A percentile compares a stretch with the other conserved stretches of the same genome.
These are phyloP conservation scores for Stellera chamaejasme DNA, from an alignment of 345 rosid species.

Conservation along the genomic window DNA sequence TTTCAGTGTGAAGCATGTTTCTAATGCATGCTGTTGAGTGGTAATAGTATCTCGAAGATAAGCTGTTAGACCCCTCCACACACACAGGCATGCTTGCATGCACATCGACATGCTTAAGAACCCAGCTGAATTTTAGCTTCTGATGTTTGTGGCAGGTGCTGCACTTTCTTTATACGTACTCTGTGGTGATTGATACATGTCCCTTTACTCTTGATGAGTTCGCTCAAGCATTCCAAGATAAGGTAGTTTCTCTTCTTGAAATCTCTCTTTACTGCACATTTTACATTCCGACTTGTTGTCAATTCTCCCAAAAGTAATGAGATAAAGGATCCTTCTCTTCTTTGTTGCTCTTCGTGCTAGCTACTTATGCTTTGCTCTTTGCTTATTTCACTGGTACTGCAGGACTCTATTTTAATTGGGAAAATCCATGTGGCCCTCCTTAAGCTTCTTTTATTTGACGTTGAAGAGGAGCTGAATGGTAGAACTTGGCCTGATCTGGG, in stretches of 20 bases:
- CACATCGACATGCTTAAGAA: not conserved
- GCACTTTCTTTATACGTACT: slow-evolving; percentile 85
- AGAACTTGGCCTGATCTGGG: slow-evolving; percentile 41
- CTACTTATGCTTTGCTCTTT: slow-evolving; percentile 12
- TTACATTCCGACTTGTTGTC: not conserved
- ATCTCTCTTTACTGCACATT: slow-evolving; percentile 3
- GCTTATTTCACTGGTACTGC: slow-evolving; percentile 14
- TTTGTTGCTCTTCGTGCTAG: not conserved
- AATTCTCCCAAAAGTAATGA: not conserved
- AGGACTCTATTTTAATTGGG: slow-evolving; percentile 93
- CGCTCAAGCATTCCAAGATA: slow-evolving; percentile 88
- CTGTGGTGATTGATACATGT: slow-evolving; percentile 43
- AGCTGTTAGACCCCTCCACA: not conserved
- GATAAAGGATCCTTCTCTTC: not conserved
- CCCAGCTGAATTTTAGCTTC: slow-evolving; percentile 14
- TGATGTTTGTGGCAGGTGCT: slow-evolving; percentile 56
- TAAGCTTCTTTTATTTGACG: slow-evolving; percentile 70
- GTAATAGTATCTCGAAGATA: slow-evolving; percentile 1
- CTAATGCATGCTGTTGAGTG: not conserved
- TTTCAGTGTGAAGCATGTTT: too few relatives aligned
- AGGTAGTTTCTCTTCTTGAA: slow-evolving; percentile 38
- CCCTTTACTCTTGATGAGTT: slow-evolving; percentile 88
- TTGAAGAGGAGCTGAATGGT: slow-evolving; percentile 51
- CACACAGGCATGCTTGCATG: not conserved
- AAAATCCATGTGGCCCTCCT: slow-evolving; percentile 80